Evolutionary conservation across 805 yeast genomes (phyloP).

Genomic region (Diddensiella transvaalensis): DNA sequence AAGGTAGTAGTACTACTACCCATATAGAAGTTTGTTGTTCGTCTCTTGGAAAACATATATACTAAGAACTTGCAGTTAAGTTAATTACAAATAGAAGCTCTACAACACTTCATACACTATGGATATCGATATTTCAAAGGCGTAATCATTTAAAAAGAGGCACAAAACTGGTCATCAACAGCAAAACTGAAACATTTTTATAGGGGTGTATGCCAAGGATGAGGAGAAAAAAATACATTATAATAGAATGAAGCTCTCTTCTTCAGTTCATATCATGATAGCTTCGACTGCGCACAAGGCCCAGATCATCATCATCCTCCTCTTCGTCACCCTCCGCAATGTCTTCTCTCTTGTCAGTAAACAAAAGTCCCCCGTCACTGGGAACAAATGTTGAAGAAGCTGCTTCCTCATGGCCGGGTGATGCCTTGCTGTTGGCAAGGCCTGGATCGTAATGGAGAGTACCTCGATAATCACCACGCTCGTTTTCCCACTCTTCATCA

Average conservation of each 20-base stretch:
- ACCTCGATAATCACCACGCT: constrained; percentile 9
- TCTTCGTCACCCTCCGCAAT: constrained; percentile 8
- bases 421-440: neutral
- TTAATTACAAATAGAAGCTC: neutral
- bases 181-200: too few species aligned
- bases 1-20: constrained; percentile 2
- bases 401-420: neutral
- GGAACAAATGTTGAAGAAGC: neutral
- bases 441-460: constrained; percentile 9
- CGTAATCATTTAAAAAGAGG: too few species aligned
- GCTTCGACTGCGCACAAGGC: constrained; percentile 37
- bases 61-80: neutral
- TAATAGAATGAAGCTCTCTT: neutral
- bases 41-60: constrained; percentile 11
- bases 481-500: constrained; percentile 42
- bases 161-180: too few species aligned
- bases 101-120: too few species aligned
- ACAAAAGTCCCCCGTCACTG: neutral
- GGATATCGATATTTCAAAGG: too few species aligned
- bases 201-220: too few species aligned
- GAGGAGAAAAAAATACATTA: neutral
- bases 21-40: constrained; percentile 7
- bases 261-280: constrained; percentile 35
- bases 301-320: constrained; percentile 27
- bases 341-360: constrained; percentile 8